These are phyloP conservation scores for Rhizoclosmatium globosum DNA, from an alignment of 192 early-diverging fungal species.

Conservation along the genomic window DNA sequence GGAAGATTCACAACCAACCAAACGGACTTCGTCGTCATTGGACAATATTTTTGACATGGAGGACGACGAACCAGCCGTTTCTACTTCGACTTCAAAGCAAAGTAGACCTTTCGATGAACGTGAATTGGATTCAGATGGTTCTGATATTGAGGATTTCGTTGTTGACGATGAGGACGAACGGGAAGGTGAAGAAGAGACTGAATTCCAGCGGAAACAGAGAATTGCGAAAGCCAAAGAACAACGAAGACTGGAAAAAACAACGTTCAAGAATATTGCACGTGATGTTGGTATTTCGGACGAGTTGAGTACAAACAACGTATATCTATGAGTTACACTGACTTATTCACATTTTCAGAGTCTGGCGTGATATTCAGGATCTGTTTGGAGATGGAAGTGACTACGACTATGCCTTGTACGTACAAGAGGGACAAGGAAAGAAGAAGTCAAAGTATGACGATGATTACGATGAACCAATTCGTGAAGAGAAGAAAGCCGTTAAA, in stretches of 20 bases:
- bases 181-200: constrained; percentile 42
- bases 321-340: too few relatives aligned
- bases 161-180: constrained; percentile 53
- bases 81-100: constrained; percentile 26
- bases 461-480: constrained; percentile 51
- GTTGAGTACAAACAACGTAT: constrained; percentile 30
- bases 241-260: constrained; percentile 35
- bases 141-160: constrained; percentile 22
- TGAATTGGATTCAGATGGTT: constrained; percentile 36
- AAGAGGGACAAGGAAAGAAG: not conserved
- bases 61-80: constrained; percentile 52
- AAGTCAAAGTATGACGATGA: constrained; percentile 57
- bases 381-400: constrained; percentile 96
- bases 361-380: constrained; percentile 85
- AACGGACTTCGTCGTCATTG: constrained; percentile 56
- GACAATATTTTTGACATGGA: constrained; percentile 78
- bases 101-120: not conserved
- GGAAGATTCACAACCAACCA: not conserved
- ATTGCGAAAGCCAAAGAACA: constrained; percentile 23
- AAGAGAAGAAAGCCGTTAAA: constrained; percentile 46
- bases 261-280: constrained; percentile 54
- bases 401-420: constrained; percentile 68
- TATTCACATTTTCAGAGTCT: constrained; percentile 51
- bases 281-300: constrained; percentile 64
- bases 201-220: constrained; percentile 14